Base-by-base conservation (phyloP, 2,329 filamentous ascomycete genomes). In the Neospermospora avenae region DNA sequence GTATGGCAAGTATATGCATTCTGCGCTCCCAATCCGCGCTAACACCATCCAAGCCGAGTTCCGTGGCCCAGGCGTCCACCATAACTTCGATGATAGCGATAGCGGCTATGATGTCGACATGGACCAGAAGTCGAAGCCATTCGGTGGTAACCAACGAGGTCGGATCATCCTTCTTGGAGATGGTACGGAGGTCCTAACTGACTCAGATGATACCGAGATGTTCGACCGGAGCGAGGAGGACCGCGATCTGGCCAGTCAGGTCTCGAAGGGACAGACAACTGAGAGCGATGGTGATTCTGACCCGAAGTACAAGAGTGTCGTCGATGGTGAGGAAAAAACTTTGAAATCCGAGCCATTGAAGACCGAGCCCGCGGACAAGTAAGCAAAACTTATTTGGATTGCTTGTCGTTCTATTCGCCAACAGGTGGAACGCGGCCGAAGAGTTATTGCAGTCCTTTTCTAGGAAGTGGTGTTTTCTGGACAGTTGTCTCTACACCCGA, bases 121-220 rank as follows among this genome's bases (percentile, higher is more conserved):
- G 75, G 86, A 89, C 70, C 83, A 84, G 69, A 82, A 82, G 74
- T 76, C 77, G 70, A 83, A 81, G 74, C 78, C 80, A 68, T 88
- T 89, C 72, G 84, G 85, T 65, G 88, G 87, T 74, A 89, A 88
- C 74, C 85, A 85, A 75, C 78, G 80, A 61, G 91, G 92, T 69
- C 87, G 93, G 70, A 92, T 97, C 75, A 98, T 98, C 75, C 87
- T 96, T 74, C 84, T 99, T 69, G 93, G 93, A 68, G 93, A 98
- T 79, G 95, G 93, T 71, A 96, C 91, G 71, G 93, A 97, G 80
- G 86, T 96, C 74, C 81, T 93, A 72, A 91, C 91, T 68, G 91
- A 95, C 76, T 89, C 89, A 74, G 87, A 92, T 76, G 92, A 97
- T 73, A 86, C 89, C 66, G 92, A 96, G 71, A 93, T 96, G 87